A percentile compares a stretch with the other conserved stretches of the same genome.
phyloP scores from a whole-genome alignment of 176 grass and related monocot genomes.

The Lolium multiflorum region DNA sequence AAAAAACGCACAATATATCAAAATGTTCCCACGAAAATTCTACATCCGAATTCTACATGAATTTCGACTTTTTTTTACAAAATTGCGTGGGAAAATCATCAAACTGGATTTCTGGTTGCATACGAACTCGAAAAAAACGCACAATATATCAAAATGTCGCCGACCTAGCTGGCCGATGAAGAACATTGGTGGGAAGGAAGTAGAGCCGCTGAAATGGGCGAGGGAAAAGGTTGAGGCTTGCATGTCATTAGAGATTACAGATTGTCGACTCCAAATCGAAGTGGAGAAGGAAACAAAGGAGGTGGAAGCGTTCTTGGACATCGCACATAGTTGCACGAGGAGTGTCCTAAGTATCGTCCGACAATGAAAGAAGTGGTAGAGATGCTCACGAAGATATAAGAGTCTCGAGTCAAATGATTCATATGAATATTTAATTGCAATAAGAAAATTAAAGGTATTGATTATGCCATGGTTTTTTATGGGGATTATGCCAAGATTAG shows the following conservation, averaged over 20 bases:
- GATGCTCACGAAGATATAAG: constrained; percentile 44
- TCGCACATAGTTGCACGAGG: constrained; percentile 56
- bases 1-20: too few relatives aligned
- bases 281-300: constrained; percentile 26
- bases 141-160: too few relatives aligned
- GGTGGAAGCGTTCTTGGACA: constrained; percentile 42
- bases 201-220: constrained; percentile 61
- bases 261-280: constrained; percentile 43
- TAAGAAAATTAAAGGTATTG: background rate
- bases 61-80: too few relatives aligned
- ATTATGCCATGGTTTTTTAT: background rate
- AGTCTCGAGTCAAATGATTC: background rate
- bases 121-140: too few relatives aligned
- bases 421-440: background rate
- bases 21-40: too few relatives aligned
- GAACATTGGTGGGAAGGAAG: constrained; percentile 28
- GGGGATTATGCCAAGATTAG: background rate
- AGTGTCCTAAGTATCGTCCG: constrained; percentile 31
- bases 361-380: constrained; percentile 55
- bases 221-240: constrained; percentile 45
- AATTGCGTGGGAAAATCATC: too few relatives aligned
- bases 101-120: too few relatives aligned
- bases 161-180: constrained; percentile 74
- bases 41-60: too few relatives aligned
- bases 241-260: constrained; percentile 43